A percentile compares a stretch with the other conserved stretches of the same genome.
These are phyloP conservation scores for Acacia melanoxylon DNA, from an alignment of 306 rosid genomes.

Conservation along the genomic window DNA sequence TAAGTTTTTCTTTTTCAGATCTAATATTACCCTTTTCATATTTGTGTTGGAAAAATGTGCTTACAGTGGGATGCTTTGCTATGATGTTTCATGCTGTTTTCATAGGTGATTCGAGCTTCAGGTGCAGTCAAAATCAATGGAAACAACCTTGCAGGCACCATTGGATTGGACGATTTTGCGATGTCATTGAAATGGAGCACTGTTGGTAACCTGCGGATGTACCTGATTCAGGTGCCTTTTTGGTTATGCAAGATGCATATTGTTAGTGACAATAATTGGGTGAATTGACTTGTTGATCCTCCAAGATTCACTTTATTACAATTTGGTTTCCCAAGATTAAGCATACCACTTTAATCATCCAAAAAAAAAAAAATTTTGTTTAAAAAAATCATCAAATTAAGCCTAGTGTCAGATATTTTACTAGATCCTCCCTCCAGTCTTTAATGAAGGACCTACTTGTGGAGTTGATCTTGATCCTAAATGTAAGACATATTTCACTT, in stretches of 20 bases:
- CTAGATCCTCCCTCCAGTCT: no score
- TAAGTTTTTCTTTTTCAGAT: not conserved
- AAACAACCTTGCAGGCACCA: conserved; percentile 69
- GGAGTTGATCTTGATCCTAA: no score
- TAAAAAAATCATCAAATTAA: not conserved
- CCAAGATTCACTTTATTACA: not conserved
- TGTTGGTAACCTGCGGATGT: conserved; percentile 71
- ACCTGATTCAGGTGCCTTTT: conserved; percentile 71
- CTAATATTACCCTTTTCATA: not conserved
- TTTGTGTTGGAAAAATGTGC: not conserved
- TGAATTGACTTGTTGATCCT: not conserved
- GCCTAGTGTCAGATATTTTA: not conserved
- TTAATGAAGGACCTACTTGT: no score
- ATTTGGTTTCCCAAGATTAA: not conserved
- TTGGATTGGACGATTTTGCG: conserved; percentile 57
- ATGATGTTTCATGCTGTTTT: conserved; percentile 19
- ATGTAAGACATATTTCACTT: no score
- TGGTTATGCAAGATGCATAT: not conserved
- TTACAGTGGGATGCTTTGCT: conserved; percentile 7
- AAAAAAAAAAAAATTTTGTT: not conserved
- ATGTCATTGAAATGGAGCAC: conserved; percentile 91
- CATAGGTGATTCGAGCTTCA: conserved; percentile 65
- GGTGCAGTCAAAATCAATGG: conserved; percentile 61
- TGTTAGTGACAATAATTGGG: not conserved
- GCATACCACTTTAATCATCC: not conserved